These are phyloP conservation scores for Eremothecium gossypii DNA, from an alignment of 1,139 yeast genomes.

Conservation along the genomic window DNA sequence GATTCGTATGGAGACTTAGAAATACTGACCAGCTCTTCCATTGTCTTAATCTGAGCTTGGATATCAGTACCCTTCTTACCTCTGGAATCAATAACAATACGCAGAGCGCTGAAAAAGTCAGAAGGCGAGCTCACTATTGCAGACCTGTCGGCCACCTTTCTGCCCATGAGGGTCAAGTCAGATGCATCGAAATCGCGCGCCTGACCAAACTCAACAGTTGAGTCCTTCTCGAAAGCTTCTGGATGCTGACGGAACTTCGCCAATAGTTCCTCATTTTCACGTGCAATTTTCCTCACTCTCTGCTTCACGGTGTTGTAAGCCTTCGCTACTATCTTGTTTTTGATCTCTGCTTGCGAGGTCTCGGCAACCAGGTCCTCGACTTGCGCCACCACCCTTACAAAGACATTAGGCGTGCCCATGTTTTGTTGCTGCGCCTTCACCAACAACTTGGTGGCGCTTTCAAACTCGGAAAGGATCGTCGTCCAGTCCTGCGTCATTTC, in stretches of 20 bases:
- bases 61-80: slow-evolving; percentile 93
- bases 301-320: slow-evolving; percentile 85
- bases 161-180: slow-evolving; percentile 23
- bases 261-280: slow-evolving; percentile 50
- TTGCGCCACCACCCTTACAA: slow-evolving; percentile 57
- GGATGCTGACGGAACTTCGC: slow-evolving; percentile 61
- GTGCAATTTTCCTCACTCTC: slow-evolving; percentile 72
- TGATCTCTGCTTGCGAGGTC: slow-evolving; percentile 51
- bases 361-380: slow-evolving; percentile 64
- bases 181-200: slow-evolving; percentile 29
- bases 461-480: slow-evolving; percentile 65
- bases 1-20: slow-evolving; percentile 61
- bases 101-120: slow-evolving; percentile 61
- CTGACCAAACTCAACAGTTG: slow-evolving; percentile 27
- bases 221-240: slow-evolving; percentile 55
- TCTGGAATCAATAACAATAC: slow-evolving; percentile 74
- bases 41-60: slow-evolving; percentile 60
- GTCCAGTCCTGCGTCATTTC: slow-evolving; percentile 76
- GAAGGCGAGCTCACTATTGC: slow-evolving; percentile 28
- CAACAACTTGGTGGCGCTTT: slow-evolving; percentile 58
- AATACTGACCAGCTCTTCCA: slow-evolving; percentile 54
- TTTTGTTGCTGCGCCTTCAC: slow-evolving; percentile 69
- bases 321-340: slow-evolving; percentile 75
- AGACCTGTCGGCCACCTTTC: slow-evolving; percentile 30
- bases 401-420: slow-evolving; percentile 60